Percentiles rank a stretch among this genome's conserved stretches.
phyloP scores from a whole-genome alignment of 441 rosid species.

The Populus hybrid region DNA sequence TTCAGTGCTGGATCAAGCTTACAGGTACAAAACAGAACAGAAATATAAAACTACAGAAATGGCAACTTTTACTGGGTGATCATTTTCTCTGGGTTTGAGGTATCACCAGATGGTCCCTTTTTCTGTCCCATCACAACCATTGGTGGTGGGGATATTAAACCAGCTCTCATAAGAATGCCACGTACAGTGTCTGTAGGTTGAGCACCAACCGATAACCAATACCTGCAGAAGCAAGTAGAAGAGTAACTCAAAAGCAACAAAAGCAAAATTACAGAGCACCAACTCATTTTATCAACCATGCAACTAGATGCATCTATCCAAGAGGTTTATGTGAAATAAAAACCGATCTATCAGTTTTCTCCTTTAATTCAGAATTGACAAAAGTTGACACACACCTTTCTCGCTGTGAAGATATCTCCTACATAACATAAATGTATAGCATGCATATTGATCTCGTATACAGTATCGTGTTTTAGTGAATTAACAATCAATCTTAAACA shows the following conservation, averaged over 20 bases:
- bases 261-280: neutral
- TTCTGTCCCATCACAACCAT: constrained; percentile 28
- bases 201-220: constrained; percentile 36
- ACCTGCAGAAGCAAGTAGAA: constrained; percentile 15
- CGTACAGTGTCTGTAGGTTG: constrained; percentile 33
- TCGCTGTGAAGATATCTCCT: neutral
- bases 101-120: constrained; percentile 3
- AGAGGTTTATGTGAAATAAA: neutral
- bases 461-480: neutral
- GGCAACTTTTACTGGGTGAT: neutral
- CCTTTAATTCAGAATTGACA: neutral
- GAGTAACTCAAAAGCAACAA: neutral
- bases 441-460: neutral
- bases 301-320: neutral
- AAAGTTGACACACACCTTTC: neutral
- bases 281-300: neutral
- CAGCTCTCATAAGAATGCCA: constrained; percentile 26
- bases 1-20: neutral
- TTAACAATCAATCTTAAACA: neutral
- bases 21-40: neutral
- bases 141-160: constrained; percentile 25
- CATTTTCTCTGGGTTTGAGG: neutral
- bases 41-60: neutral
- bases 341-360: neutral
- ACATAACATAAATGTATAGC: neutral